Evolutionary conservation across 208 protist species (phyloP), one percentile per base, ranked within the genome.

Genomic region (Kentomonas sorsogonicus): DNA sequence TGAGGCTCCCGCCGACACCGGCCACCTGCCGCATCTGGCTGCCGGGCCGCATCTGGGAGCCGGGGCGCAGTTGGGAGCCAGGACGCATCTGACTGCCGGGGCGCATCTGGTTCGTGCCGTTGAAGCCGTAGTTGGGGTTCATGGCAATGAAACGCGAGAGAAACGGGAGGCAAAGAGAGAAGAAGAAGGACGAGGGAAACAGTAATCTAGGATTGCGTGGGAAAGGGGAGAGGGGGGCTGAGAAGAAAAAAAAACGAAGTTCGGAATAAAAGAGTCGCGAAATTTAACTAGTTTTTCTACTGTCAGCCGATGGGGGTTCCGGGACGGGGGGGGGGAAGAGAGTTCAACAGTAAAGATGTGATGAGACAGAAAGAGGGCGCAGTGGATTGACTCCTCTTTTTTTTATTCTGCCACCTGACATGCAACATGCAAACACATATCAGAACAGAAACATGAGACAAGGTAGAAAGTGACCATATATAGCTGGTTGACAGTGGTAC

Each of bases 1-100:
- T 75, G 13, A 95, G 63, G 41, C 86, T 93, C 23, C 76, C 82
- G 34, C 89, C 89, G 4, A 92, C 72, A 20, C 89, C 89, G 13
- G 74, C 86, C 10, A 70, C 74, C 56, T 80, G 83, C n/a, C n/a
- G n/a, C 29, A 76, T 76, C 34, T 77, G 68, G 7, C 62, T 79
- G 16, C 83, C 83, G 0, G 79, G 73, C 1, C 82, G 82, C 58
- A 83, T 65, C 55, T 88, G 78, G 22, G 85, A 86, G 16, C 85
- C 85, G 0, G 85, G 85, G 4, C 81, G 77, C 34, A 92, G 69
- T 2, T 69, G 69, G 39, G 54, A 51, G 4, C 56, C 57, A 23
- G 79, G 76, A 36, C 72, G 68, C 23, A 40, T 45, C 6, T 62
- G 29, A 1, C 55, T 23, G 38, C 48, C 52, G n/a, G 54, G 53